Base-by-base conservation (phyloP, 345 rosid genomes). In the Rhizophora apiculata region DNA sequence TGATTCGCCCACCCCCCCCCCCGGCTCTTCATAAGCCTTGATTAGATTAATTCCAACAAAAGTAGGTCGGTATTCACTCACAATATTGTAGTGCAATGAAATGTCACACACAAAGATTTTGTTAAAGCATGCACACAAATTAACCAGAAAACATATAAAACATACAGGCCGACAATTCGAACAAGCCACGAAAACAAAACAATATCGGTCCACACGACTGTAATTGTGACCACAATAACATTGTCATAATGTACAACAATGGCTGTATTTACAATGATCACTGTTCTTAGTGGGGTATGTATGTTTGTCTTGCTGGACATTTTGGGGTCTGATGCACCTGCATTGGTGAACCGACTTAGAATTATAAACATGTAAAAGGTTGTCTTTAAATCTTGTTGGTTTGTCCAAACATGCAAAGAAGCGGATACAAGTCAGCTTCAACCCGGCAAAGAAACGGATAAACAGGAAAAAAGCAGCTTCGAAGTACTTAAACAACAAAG, bases 391-490 rank as follows among this genome's bases (percentile, higher is more conserved):
- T 57, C 67, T 65, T 70, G 62, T 32, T 69, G 10, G 43, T 72
- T 69, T 53, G 72, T 59, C 65, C 18, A 65, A 29, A 60, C 65
- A 76, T 71, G 32, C 48, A 66, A 58, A 56, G 52, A 69, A 64
- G 27, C 60, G 57, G 62, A 29, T 3, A 46, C 9, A 24, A 73
- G 62, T 61, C 32, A 24, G 73, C 18, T 64, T 46, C 32, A 68
- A 59, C 53, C 79, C 72, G 72, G 85, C 87, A 77, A 66, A 31
- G 68, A 55, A 70, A 69, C 86, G 77, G 83, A 64, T 59, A 64
- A 79, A 29, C 74, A 66, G 83, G 80, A 63, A 57, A 71, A 77
- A 77, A 58, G 71, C 27, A 32, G 69, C 80, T 58, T 83, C 30
- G 81, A 68, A 76, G 72, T 72, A 76, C 66, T 74, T 79, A 79